These are phyloP conservation scores for Melampsora larici-populina DNA, from an alignment of 1,284 basidiomycete species.

Conservation along the genomic window DNA sequence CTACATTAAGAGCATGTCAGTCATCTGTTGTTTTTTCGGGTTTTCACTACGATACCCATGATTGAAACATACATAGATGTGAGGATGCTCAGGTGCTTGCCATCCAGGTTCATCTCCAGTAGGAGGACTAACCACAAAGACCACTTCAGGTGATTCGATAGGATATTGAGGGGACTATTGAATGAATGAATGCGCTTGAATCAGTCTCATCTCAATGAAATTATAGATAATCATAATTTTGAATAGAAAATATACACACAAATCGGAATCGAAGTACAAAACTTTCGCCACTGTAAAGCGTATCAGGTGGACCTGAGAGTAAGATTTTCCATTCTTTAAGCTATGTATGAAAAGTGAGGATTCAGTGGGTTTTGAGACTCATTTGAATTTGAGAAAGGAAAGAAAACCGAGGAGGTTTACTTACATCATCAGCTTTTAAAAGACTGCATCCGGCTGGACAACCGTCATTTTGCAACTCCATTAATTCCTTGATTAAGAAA, in stretches of 20 bases:
- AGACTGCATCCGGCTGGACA: constrained; percentile 63
- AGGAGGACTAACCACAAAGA: constrained; percentile 30
- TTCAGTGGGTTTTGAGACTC: neutral
- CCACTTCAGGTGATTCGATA: constrained; percentile 38
- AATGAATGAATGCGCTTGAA: neutral
- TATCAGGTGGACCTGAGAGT: constrained; percentile 34
- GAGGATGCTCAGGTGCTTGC: constrained; percentile 35
- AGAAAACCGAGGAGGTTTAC: constrained; percentile 46
- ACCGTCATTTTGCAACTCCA: constrained; percentile 66
- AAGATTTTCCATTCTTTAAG: constrained; percentile 36
- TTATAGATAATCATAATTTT: neutral
- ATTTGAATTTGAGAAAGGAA: too few relatives aligned
- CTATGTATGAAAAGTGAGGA: constrained; percentile 57
- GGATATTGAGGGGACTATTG: constrained; percentile 40
- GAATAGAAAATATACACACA: neutral
- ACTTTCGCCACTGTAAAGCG: constrained; percentile 28
- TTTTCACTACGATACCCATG: neutral
- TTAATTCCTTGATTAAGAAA: constrained; percentile 60
- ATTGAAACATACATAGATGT: constrained; percentile 25
- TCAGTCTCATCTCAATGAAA: neutral
- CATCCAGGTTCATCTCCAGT: constrained; percentile 7
- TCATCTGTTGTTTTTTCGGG: too few relatives aligned
- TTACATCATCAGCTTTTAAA: constrained; percentile 35
- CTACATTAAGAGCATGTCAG: neutral
- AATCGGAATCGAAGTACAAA: constrained; percentile 37